Conservation (phyloP, 1,284 basidiomycete genomes). For the Exobasidium cylindrosporum region DNA sequence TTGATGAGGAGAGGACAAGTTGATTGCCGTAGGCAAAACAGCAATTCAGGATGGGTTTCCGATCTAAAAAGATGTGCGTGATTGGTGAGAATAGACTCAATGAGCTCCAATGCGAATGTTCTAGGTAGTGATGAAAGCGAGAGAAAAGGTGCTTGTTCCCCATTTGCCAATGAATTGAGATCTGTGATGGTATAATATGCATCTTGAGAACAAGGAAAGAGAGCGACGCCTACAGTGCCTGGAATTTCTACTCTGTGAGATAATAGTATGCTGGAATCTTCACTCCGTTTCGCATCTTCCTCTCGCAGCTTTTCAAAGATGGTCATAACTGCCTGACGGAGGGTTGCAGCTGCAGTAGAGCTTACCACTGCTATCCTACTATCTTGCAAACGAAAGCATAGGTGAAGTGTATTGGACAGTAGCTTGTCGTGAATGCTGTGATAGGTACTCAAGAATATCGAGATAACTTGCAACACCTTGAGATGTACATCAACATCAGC, state of each 20-base stretch:
- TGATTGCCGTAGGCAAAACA: conserved; percentile 78
- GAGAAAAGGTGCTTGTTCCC: conserved; percentile 74
- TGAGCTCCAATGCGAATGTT: conserved; percentile 90
- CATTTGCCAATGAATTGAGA: conserved; percentile 49
- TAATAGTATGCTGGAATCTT: conserved; percentile 45
- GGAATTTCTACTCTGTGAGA: conserved; percentile 44
- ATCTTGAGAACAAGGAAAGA: conserved; percentile 79
- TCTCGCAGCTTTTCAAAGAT: conserved; percentile 89
- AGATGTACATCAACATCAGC: conserved; percentile 52
- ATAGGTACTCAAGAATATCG: conserved; percentile 43
- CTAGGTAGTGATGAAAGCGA: conserved; percentile 80
- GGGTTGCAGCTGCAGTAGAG: conserved; percentile 91
- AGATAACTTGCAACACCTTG: conserved; percentile 49
- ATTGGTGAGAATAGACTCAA: conserved; percentile 93
- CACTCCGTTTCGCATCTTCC: conserved; percentile 63
- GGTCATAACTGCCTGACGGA: conserved; percentile 95
- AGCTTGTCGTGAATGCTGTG: conserved; percentile 38
- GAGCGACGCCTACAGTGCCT: conserved; percentile 39
- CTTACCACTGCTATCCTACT: conserved; percentile 92
- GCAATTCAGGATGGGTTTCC: conserved; percentile 67
- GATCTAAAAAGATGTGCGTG: conserved; percentile 76
- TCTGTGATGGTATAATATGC: conserved; percentile 67
- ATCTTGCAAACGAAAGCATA: conserved; percentile 93
- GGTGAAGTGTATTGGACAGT: conserved; percentile 64
- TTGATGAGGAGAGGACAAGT: conserved; percentile 86